Percentiles rank a stretch among this genome's conserved stretches.
Evolutionary conservation across 495 filamentous ascomycete genomes (phyloP).

Genomic region (Sordaria brevicollis): DNA sequence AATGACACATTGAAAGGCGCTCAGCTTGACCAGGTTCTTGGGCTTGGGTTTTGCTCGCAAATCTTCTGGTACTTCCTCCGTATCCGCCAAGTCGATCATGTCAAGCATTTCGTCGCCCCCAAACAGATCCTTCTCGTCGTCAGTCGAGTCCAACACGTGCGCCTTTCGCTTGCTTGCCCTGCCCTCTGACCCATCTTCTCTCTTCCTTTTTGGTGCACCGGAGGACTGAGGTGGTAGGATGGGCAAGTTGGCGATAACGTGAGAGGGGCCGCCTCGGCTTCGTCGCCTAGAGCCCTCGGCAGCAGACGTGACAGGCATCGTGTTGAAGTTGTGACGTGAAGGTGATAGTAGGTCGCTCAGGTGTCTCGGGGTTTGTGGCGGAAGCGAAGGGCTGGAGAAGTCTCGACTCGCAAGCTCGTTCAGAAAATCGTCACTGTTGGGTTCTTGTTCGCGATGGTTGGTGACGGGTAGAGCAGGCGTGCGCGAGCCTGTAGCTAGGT

Average conservation of each 20-base stretch:
- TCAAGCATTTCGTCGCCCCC: slow-evolving; percentile 11
- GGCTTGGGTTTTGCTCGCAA: slow-evolving; percentile 34
- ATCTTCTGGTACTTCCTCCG: slow-evolving; percentile 46
- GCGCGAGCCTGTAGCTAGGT: neutral
- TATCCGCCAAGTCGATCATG: slow-evolving; percentile 48
- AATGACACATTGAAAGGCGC: slow-evolving; percentile 63
- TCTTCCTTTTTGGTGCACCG: neutral
- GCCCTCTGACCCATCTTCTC: neutral
- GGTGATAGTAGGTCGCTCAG: neutral
- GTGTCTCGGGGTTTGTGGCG: slow-evolving; percentile 3
- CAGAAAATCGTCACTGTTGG: slow-evolving; percentile 23
- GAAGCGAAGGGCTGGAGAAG: slow-evolving; percentile 29
- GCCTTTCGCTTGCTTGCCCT: neutral
- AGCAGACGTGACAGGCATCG: neutral
- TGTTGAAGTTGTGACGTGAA: neutral
- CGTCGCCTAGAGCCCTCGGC: neutral
- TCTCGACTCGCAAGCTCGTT: slow-evolving; percentile 16
- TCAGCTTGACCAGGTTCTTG: slow-evolving; percentile 44
- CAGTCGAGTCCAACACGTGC: slow-evolving; percentile 6
- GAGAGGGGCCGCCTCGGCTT: neutral
- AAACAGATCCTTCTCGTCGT: slow-evolving; percentile 23
- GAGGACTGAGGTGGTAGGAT: neutral
- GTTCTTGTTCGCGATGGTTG: neutral
- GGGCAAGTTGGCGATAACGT: neutral
- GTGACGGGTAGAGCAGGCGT: neutral